Percentiles rank a stretch among this genome's conserved stretches.
phyloP scores from a whole-genome alignment of 176 grass and related monocot species.

The Eragrostis nindensis region DNA sequence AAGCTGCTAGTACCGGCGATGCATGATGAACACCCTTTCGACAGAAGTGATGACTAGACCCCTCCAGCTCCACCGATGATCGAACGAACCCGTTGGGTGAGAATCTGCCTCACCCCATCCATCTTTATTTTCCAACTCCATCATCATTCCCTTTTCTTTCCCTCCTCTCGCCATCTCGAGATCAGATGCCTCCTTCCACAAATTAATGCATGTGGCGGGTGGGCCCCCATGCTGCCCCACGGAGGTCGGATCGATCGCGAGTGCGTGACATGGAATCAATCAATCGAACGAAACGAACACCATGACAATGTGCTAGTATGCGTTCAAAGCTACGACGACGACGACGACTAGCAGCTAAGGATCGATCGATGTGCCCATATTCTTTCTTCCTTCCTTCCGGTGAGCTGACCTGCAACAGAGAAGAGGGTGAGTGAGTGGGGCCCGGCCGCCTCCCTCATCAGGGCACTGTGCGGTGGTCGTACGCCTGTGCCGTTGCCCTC shows the following conservation, averaged over 20 bases:
- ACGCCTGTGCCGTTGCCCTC: not conserved
- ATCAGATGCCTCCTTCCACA: slow-evolving; percentile 20
- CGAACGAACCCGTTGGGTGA: slow-evolving; percentile 24
- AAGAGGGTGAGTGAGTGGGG: not conserved
- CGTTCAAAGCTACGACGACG: not conserved
- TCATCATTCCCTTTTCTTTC: not conserved
- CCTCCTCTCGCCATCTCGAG: not conserved
- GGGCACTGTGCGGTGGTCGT: not conserved
- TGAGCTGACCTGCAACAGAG: slow-evolving; percentile 3
- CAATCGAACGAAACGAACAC: too few species aligned
- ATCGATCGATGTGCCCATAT: not conserved
- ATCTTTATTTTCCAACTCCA: not conserved
- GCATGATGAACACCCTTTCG: slow-evolving; percentile 8
- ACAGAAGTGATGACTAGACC: slow-evolving; percentile 7
- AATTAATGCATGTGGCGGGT: slow-evolving; percentile 3
- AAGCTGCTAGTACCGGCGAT: not conserved
- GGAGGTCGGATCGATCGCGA: not conserved
- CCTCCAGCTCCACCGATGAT: not conserved
- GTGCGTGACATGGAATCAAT: not conserved
- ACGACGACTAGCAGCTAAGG: not conserved
- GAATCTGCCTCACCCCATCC: slow-evolving; percentile 44
- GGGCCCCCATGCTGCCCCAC: not conserved
- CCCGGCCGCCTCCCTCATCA: not conserved
- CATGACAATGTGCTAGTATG: not conserved
- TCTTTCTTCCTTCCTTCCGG: not conserved